phyloP scores from a whole-genome alignment of 2,329 filamentous ascomycete genomes.

The Fusarium equiseti region DNA sequence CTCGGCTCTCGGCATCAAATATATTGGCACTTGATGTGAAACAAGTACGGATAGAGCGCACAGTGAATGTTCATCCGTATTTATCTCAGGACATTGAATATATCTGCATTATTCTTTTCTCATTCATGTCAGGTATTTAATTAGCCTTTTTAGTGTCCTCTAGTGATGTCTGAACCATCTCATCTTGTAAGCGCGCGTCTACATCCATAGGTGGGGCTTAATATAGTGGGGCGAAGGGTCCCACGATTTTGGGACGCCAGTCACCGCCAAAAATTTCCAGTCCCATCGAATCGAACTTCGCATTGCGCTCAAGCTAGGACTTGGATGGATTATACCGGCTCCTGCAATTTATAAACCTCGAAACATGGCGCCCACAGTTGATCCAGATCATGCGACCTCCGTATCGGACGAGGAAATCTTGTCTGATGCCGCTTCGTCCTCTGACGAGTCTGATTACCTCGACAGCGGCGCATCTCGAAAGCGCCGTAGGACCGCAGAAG shows the following conservation, averaged over 20 bases:
- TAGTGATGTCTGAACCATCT: conserved; percentile 6
- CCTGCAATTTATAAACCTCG: conserved; percentile 42
- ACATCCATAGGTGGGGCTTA: conserved; percentile 22
- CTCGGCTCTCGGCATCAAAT: conserved; percentile 20
- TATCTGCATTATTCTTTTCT: background rate
- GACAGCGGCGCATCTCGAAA: conserved; percentile 60
- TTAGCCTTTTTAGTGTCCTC: background rate
- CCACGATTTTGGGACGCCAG: conserved; percentile 41
- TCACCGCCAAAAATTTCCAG: conserved; percentile 48
- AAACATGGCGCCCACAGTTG: conserved; percentile 40
- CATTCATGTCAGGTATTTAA: background rate
- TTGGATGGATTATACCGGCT: conserved; percentile 32
- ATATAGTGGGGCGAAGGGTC: conserved; percentile 25
- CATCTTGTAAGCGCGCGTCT: conserved; percentile 49
- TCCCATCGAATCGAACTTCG: conserved; percentile 22
- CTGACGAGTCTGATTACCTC: conserved; percentile 63
- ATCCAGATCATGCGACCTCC: conserved; percentile 34
- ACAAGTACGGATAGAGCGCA: too few relatives aligned
- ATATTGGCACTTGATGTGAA: background rate
- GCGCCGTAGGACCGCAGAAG: conserved; percentile 56
- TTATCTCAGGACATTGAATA: background rate
- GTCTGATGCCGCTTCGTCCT: conserved; percentile 42
- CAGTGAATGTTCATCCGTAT: background rate
- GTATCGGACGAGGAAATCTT: conserved; percentile 34
- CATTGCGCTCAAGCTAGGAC: conserved; percentile 17